Evolutionary conservation across 2,329 filamentous ascomycete species (phyloP).

Genomic region (Zasmidium angulare): DNA sequence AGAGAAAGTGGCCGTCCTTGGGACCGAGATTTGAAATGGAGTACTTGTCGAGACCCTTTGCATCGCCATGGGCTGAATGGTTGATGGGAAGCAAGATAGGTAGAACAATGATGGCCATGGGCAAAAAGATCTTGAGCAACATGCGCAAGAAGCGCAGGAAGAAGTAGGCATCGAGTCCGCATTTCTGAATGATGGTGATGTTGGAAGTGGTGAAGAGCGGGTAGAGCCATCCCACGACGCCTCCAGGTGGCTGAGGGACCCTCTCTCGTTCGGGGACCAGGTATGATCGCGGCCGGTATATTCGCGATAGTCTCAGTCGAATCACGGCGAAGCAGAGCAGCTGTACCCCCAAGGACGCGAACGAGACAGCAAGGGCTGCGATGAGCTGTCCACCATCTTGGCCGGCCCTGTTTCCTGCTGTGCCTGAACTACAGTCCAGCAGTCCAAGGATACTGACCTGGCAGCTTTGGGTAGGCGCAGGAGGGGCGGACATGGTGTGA

Average conservation of each 20-base stretch:
- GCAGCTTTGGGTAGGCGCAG: neutral
- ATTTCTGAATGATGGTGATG: constrained; percentile 91
- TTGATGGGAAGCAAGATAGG: constrained; percentile 88
- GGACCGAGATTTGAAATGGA: constrained; percentile 82
- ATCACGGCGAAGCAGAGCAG: constrained; percentile 72
- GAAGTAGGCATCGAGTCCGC: constrained; percentile 94
- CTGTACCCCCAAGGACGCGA: constrained; percentile 42
- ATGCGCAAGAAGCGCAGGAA: constrained; percentile 88
- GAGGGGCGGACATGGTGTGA: neutral
- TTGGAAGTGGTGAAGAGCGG: constrained; percentile 66
- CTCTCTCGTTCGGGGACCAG: constrained; percentile 82
- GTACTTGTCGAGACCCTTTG: constrained; percentile 73
- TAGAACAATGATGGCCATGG: constrained; percentile 73
- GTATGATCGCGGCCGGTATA: constrained; percentile 87
- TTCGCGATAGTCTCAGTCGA: constrained; percentile 74
- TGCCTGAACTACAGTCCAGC: neutral
- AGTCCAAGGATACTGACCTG: neutral
- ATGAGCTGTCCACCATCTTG: constrained; percentile 38
- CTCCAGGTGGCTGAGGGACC: constrained; percentile 68
- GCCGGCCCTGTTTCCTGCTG: constrained; percentile 20
- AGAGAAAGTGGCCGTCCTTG: constrained; percentile 66
- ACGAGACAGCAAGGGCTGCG: constrained; percentile 37
- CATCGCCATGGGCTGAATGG: constrained; percentile 60
- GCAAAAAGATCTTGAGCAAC: constrained; percentile 87
- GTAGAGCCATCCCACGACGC: constrained; percentile 54